A percentile compares a stretch with the other conserved stretches of the same genome.
Evolutionary conservation across 495 filamentous ascomycete genomes (phyloP).

Genomic region (Pseudotulostoma volvatum): DNA sequence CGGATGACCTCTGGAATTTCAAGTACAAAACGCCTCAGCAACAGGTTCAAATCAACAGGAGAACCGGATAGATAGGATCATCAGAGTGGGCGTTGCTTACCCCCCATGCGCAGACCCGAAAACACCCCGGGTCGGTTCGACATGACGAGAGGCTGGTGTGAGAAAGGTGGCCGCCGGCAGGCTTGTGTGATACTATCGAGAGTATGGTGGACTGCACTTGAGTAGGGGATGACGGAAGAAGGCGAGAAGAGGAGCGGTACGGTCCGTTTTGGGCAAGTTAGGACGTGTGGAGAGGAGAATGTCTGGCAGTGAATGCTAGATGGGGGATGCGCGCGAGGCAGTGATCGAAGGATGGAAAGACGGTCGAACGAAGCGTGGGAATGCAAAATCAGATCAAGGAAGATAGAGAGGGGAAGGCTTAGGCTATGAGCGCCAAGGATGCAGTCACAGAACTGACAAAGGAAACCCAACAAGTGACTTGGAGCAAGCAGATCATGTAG

Average conservation of each 20-base stretch:
- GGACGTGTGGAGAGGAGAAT: conserved; percentile 16
- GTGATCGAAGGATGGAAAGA: conserved; percentile 14
- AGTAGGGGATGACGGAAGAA: conserved; percentile 28
- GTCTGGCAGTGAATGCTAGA: conserved; percentile 16
- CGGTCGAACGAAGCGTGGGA: conserved; percentile 14
- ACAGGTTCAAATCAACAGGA: conserved; percentile 1
- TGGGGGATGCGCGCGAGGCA: conserved; percentile 18
- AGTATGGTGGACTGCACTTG: conserved; percentile 31
- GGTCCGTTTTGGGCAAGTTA: conserved; percentile 37
- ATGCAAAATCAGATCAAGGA: conserved; percentile 12
- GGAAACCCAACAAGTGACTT: neutral
- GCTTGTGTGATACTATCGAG: conserved; percentile 16
- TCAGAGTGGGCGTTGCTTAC: conserved; percentile 30
- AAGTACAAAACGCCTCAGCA: neutral
- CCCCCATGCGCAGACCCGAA: conserved; percentile 66
- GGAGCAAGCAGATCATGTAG: neutral
- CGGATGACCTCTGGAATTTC: conserved; percentile 69
- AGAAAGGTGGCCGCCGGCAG: too few species aligned
- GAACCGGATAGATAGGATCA: conserved; percentile 3
- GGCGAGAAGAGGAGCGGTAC: conserved; percentile 17
- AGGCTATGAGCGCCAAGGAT: conserved; percentile 13
- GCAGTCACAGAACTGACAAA: conserved; percentile 7
- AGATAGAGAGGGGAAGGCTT: conserved; percentile 11
- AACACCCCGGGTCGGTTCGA: conserved; percentile 63
- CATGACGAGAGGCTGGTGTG: conserved; percentile 31